Conservation (phyloP, 441 rosid species). For the Gossypium davidsonii region DNA sequence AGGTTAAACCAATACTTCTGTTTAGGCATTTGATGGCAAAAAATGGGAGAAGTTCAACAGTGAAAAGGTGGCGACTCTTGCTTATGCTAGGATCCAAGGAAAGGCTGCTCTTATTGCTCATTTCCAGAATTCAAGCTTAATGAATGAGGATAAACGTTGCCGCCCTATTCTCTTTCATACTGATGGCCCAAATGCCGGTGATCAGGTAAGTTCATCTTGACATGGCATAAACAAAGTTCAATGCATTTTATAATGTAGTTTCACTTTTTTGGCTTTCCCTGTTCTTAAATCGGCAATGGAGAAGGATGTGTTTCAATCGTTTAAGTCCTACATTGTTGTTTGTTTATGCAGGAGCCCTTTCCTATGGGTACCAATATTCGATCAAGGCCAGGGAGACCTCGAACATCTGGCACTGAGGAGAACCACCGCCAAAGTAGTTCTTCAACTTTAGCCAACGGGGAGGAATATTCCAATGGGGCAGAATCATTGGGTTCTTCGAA, state of each 20-base stretch:
- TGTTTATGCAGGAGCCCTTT: constrained; percentile 51
- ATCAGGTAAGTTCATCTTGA: constrained; percentile 40
- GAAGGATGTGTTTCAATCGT: neutral
- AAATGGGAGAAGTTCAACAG: constrained; percentile 84
- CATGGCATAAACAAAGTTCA: neutral
- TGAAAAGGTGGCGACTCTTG: constrained; percentile 74
- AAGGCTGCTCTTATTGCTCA: constrained; percentile 68
- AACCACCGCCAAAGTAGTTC: constrained; percentile 34
- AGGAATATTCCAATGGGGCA: constrained; percentile 38
- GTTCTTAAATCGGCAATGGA: neutral
- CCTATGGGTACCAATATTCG: constrained; percentile 62
- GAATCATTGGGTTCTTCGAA: constrained; percentile 32
- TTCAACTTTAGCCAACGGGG: constrained; percentile 38
- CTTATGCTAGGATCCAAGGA: constrained; percentile 76
- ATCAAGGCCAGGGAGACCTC: constrained; percentile 57
- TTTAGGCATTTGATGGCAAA: constrained; percentile 72
- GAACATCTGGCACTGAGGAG: constrained; percentile 38
- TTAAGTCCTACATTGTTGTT: constrained; percentile 7
- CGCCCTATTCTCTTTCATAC: constrained; percentile 75
- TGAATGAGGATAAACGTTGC: constrained; percentile 80
- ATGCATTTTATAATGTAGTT: neutral
- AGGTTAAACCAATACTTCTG: neutral
- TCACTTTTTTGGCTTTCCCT: neutral
- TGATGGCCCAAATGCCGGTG: constrained; percentile 76
- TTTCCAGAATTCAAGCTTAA: constrained; percentile 76